Evolutionary conservation across 352 stramenopile species (phyloP).

Genomic region (Elongisporangium undulatum): DNA sequence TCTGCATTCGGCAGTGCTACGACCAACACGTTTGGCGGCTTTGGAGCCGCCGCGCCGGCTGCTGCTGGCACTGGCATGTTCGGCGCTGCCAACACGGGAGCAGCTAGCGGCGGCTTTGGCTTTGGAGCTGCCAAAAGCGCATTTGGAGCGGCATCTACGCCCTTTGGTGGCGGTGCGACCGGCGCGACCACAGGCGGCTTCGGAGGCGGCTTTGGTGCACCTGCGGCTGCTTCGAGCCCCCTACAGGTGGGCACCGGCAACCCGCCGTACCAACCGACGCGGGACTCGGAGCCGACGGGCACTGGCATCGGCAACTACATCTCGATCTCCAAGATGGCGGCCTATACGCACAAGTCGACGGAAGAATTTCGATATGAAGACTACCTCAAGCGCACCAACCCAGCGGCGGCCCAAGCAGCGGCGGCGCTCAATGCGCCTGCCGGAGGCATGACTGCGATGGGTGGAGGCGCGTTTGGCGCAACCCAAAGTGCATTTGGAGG

Average conservation of each 20-base stretch:
- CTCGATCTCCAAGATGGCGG: constrained; percentile 64
- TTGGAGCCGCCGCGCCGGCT: constrained; percentile 20
- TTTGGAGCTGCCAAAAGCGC: constrained; percentile 34
- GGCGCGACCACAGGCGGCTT: constrained; percentile 19
- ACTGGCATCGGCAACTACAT: constrained; percentile 55
- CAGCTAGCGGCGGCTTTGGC: constrained; percentile 27
- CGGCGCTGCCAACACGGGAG: constrained; percentile 34
- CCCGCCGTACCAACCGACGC: constrained; percentile 63
- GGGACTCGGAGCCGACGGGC: constrained; percentile 57
- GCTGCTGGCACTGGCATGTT: constrained; percentile 26
- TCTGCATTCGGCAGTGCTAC: constrained; percentile 6
- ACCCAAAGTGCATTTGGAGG: constrained; percentile 18
- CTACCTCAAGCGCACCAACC: constrained; percentile 73
- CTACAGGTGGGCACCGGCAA: constrained; percentile 68
- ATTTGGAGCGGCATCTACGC: constrained; percentile 28
- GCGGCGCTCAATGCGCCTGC: constrained; percentile 39
- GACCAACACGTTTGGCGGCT: constrained; percentile 20
- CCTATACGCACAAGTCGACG: constrained; percentile 68
- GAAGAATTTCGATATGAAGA: constrained; percentile 80
- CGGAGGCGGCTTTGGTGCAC: constrained; percentile 31
- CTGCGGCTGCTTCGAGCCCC: constrained; percentile 15
- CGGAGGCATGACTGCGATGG: constrained; percentile 12
- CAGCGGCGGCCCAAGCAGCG: constrained; percentile 34
- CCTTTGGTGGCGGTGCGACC: constrained; percentile 27
- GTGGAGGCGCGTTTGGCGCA: constrained; percentile 36